A percentile compares a stretch with the other conserved stretches of the same genome.
Conservation (phyloP, 2,329 filamentous ascomycete species). For the Cercospora sp. region DNA sequence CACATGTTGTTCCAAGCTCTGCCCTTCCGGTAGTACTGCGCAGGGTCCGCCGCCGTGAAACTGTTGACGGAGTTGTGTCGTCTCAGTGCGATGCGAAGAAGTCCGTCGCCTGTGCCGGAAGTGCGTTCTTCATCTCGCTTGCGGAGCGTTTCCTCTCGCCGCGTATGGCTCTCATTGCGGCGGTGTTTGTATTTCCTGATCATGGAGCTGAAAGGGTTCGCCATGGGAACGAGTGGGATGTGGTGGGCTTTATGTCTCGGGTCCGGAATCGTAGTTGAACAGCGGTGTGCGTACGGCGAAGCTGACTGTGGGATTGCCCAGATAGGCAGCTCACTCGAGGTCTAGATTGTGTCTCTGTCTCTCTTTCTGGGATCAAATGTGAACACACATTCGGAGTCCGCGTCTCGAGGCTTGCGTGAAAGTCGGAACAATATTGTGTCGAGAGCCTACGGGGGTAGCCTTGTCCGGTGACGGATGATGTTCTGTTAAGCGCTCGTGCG, state of each 20-base stretch:
- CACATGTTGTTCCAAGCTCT: constrained; percentile 18
- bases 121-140: constrained; percentile 13
- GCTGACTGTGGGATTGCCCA: not conserved
- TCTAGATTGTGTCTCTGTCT: not conserved
- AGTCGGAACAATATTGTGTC: not conserved
- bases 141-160: constrained; percentile 7
- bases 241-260: not conserved
- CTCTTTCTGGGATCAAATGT: not conserved
- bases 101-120: constrained; percentile 4
- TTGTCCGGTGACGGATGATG: not conserved
- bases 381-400: not conserved
- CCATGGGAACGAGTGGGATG: not conserved
- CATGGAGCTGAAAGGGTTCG: constrained; percentile 8
- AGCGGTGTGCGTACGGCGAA: not conserved
- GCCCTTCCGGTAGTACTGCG: constrained; percentile 11
- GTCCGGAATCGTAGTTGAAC: not conserved
- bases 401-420: not conserved
- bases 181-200: constrained; percentile 8
- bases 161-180: constrained; percentile 2
- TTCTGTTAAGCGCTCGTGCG: not conserved
- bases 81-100: constrained; percentile 19
- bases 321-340: not conserved
- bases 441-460: not conserved
- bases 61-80: constrained; percentile 15
- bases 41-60: constrained; percentile 16